Conservation (phyloP, 2,329 filamentous ascomycete genomes). For the Calcarisporium arbuscula region DNA sequence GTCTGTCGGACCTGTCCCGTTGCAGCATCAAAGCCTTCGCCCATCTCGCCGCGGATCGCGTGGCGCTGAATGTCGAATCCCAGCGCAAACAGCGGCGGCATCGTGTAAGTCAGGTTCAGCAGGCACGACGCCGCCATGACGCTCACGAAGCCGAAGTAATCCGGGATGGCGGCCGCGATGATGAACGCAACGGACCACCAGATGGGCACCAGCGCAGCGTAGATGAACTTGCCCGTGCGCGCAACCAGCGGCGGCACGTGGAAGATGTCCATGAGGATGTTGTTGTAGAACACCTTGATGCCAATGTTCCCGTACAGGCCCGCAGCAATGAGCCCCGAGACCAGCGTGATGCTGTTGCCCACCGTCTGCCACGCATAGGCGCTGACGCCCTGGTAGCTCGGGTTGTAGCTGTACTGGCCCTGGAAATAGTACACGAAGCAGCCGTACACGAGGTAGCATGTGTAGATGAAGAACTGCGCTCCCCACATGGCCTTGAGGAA, state of each 20-base stretch:
- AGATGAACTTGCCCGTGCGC: slow-evolving; percentile 42
- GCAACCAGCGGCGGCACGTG: slow-evolving; percentile 40
- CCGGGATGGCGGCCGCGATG: slow-evolving; percentile 46
- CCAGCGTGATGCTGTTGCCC: slow-evolving; percentile 35
- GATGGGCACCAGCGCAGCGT: slow-evolving; percentile 42
- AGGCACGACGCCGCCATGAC: slow-evolving; percentile 49
- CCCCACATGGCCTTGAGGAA: slow-evolving; percentile 36
- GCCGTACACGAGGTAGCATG: slow-evolving; percentile 35
- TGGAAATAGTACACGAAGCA: slow-evolving; percentile 27
- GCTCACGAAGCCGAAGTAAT: slow-evolving; percentile 39
- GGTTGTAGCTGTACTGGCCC: slow-evolving; percentile 42
- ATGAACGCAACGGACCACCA: slow-evolving; percentile 54
- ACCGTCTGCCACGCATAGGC: slow-evolving; percentile 36
- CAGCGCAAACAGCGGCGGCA: slow-evolving; percentile 34
- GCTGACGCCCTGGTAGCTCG: slow-evolving; percentile 35
- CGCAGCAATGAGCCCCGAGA: slow-evolving; percentile 39
- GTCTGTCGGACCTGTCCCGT: slow-evolving; percentile 7
- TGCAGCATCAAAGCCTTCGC: slow-evolving; percentile 12
- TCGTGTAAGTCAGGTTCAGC: slow-evolving; percentile 53
- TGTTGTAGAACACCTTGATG: slow-evolving; percentile 47
- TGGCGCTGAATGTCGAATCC: slow-evolving; percentile 13
- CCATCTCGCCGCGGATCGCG: slow-evolving; percentile 10
- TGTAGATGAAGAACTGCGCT: slow-evolving; percentile 36
- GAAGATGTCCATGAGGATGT: slow-evolving; percentile 45
- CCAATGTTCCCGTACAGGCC: slow-evolving; percentile 48